Evolutionary conservation across 306 rosid genomes (phyloP), one percentile per base, ranked within the genome.

Genomic region (Rosa persica): DNA sequence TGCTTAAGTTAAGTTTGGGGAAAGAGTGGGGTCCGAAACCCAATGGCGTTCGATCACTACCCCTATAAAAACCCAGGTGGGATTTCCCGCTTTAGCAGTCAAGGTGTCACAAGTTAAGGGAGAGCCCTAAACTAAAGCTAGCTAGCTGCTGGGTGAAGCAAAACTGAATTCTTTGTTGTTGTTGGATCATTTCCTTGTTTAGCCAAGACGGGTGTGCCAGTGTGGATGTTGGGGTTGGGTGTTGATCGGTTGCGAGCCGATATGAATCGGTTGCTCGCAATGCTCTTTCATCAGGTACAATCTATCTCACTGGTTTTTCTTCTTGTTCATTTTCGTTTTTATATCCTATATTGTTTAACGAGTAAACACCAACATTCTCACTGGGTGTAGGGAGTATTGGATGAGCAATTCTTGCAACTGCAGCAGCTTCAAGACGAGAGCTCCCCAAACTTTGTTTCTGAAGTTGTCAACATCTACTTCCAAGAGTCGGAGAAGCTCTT

Each of bases 191-290:
- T 34, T 67, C 3, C 46, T 67, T 42, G 80, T 51, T 61, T 73
- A 80, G 95, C 75, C 97, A 95, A 95, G 81, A 95, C 98, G 98
- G 98, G 98, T 92, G 87, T 95, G 80, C 96, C 98, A 62, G 65
- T 92, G 93, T 95, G 97, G 95, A 85, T 95, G 97, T 93, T 95
- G 85, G 97, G 97, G 74, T 85, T 92, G 79, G 93, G 92, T 72
- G 85, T 85, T 71, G 98, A 90, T 84, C 90, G 89, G 82, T 85
- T 94, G 93, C 92, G 93, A 80, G 90, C 97, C 85, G 97, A 92
- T 84, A 92, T 95, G 98, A 95, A 91, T 81, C 98, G 97, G 23
- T 86, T 95, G 79, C 98, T 95, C 62, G 89, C 96, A 71, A 79
- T 89, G 44, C 98, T 95, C 89, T 95, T 95, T 83, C 98, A 95